phyloP scores from a whole-genome alignment of 495 filamentous ascomycete species.

The Lasiosphaeria miniovina region DNA sequence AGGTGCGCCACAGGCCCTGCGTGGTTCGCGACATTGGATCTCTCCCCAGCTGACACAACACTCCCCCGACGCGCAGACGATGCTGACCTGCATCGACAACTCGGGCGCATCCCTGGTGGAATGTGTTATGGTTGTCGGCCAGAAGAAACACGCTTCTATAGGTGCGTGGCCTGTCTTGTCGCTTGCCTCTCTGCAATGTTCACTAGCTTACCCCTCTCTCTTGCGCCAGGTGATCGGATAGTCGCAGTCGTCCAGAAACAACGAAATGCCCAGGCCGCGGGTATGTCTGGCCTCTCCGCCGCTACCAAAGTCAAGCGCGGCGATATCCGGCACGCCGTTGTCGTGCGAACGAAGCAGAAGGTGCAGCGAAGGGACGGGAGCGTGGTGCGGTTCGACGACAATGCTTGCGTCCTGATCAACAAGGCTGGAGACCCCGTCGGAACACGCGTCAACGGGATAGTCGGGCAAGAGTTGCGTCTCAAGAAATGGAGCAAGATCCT shows the following conservation, averaged over 20 bases:
- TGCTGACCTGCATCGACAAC: conserved; percentile 99
- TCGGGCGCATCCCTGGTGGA: conserved; percentile 97
- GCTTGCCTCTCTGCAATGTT: not conserved
- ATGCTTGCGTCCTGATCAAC: conserved; percentile 95
- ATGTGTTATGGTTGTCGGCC: conserved; percentile 86
- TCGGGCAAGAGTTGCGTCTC: conserved; percentile 79
- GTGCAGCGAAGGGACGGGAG: conserved; percentile 82
- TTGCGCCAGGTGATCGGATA: conserved; percentile 78
- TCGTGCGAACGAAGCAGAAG: conserved; percentile 87
- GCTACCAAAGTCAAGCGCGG: conserved; percentile 93
- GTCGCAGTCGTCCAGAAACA: conserved; percentile 98
- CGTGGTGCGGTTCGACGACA: conserved; percentile 91
- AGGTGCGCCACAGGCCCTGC: conserved; percentile 52
- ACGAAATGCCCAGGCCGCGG: conserved; percentile 55
- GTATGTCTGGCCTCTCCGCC: conserved; percentile 56
- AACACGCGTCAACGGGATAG: conserved; percentile 84
- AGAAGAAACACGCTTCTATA: conserved; percentile 85
- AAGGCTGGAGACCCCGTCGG: conserved; percentile 96
- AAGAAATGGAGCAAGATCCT: conserved; percentile 98
- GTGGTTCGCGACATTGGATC: too few species aligned
- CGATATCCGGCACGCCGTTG: conserved; percentile 93
- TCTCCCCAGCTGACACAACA: conserved; percentile 12
- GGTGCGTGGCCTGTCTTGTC: conserved; percentile 53
- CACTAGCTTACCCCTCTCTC: not conserved
- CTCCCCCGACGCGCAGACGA: conserved; percentile 57